These are phyloP conservation scores for Thecamonas trahens DNA, from an alignment of 78 protist genomes.

Conservation along the genomic window DNA sequence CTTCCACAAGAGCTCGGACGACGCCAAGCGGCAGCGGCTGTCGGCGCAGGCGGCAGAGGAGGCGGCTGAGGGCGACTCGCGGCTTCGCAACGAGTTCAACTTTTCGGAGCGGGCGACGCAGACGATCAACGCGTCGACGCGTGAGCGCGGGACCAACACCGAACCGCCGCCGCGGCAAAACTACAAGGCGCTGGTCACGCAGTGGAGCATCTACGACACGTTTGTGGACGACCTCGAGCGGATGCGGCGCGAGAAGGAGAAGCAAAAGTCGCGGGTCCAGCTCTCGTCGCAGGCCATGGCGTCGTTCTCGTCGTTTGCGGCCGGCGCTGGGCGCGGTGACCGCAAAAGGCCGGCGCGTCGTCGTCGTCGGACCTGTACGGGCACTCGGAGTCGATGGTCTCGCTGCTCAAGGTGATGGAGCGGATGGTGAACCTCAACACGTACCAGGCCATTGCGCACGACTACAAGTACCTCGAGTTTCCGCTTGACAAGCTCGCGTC, in stretches of 20 bases:
- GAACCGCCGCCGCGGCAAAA: constrained; percentile 41
- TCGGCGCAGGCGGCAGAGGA: constrained; percentile 6
- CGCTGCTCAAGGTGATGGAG: constrained; percentile 48
- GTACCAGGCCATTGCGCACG: constrained; percentile 44
- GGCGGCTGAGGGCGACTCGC: constrained; percentile 7
- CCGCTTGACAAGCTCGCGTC: constrained; percentile 30
- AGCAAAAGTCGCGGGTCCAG: background rate
- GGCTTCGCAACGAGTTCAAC: constrained; percentile 72
- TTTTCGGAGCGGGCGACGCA: constrained; percentile 74
- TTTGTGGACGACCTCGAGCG: constrained; percentile 43
- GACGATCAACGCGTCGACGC: constrained; percentile 41
- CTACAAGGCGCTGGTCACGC: constrained; percentile 29
- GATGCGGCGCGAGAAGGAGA: background rate
- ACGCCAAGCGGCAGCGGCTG: constrained; percentile 10
- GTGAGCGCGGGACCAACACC: constrained; percentile 33
- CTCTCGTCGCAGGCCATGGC: background rate
- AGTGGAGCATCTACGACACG: constrained; percentile 71
- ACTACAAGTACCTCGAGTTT: constrained; percentile 70
- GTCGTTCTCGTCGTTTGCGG: background rate
- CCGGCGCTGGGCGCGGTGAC: background rate
- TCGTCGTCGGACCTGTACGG: too few relatives aligned
- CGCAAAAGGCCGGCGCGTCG: too few relatives aligned
- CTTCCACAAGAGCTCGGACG: constrained; percentile 19
- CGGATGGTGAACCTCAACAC: constrained; percentile 76
- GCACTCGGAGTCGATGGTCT: background rate